Percentiles rank a stretch among this genome's conserved stretches.
Conservation (phyloP, 306 rosid species). For the Rubus parviflorus region DNA sequence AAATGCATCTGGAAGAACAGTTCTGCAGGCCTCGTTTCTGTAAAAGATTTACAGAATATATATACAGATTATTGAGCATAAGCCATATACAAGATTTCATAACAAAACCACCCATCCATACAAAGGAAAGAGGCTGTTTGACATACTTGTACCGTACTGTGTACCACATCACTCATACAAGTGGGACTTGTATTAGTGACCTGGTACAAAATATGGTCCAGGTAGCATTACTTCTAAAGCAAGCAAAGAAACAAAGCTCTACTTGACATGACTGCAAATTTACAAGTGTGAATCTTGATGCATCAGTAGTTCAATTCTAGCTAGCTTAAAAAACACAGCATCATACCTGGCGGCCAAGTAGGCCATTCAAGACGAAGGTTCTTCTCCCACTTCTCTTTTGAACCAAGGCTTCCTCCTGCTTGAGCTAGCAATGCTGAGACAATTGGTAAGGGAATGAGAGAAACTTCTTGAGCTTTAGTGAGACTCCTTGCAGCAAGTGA, state of each 20-base stretch:
- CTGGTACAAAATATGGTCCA: background rate
- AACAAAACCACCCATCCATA: background rate
- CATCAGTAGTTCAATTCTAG: background rate
- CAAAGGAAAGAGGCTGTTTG: background rate
- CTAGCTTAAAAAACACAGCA: conserved; percentile 7
- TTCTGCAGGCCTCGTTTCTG: conserved; percentile 85
- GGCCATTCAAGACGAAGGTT: conserved; percentile 74
- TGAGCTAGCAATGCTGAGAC: conserved; percentile 69
- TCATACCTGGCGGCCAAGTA: conserved; percentile 92
- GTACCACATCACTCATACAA: background rate
- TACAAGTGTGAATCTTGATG: background rate
- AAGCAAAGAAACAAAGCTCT: background rate
- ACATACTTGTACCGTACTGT: background rate
- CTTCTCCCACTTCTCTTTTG: conserved; percentile 75
- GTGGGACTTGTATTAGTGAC: background rate
- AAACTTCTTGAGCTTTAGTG: conserved; percentile 50
- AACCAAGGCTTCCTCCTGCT: conserved; percentile 86
- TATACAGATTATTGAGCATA: background rate
- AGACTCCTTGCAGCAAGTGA: conserved; percentile 64
- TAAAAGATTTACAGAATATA: background rate
- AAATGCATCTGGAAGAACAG: conserved; percentile 89
- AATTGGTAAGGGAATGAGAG: conserved; percentile 59
- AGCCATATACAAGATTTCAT: background rate
- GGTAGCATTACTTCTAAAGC: background rate
- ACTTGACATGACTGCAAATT: background rate